Conservation (phyloP, 371 early-diverging fungal species). For the Mucor velutinosus region DNA sequence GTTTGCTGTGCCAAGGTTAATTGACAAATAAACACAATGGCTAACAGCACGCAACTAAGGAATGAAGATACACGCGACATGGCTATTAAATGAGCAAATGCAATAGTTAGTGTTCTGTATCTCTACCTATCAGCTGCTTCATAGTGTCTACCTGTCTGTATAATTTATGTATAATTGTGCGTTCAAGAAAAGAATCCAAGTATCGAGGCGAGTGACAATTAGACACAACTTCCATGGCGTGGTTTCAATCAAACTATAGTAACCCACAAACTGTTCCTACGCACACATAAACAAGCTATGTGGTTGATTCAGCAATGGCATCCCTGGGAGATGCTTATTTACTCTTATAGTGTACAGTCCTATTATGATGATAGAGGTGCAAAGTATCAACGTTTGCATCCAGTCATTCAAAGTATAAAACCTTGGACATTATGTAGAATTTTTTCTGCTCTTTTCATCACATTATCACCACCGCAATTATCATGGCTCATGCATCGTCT, state of each 20-base stretch:
- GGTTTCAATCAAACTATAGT: background rate
- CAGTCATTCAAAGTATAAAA: background rate
- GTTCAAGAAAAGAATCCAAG: background rate
- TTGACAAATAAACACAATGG: background rate
- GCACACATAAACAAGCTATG: background rate
- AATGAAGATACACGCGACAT: slow-evolving; percentile 7
- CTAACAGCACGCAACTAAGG: background rate
- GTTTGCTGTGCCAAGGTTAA: background rate
- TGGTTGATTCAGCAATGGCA: background rate
- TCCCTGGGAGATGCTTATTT: background rate
- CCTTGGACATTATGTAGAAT: background rate
- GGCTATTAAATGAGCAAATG: background rate
- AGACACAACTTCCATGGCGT: background rate
- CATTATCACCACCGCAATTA: background rate
- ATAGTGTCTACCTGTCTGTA: background rate
- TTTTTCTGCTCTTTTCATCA: background rate
- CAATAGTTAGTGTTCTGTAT: background rate
- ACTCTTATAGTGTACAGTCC: background rate
- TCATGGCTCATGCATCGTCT: background rate
- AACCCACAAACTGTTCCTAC: background rate
- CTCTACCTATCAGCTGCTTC: background rate
- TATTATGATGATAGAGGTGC: background rate
- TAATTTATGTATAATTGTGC: background rate
- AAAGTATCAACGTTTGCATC: background rate
- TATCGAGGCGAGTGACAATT: background rate